phyloP scores from a whole-genome alignment of 768 basidiomycete species.

The Kwoniella botswanensis region DNA sequence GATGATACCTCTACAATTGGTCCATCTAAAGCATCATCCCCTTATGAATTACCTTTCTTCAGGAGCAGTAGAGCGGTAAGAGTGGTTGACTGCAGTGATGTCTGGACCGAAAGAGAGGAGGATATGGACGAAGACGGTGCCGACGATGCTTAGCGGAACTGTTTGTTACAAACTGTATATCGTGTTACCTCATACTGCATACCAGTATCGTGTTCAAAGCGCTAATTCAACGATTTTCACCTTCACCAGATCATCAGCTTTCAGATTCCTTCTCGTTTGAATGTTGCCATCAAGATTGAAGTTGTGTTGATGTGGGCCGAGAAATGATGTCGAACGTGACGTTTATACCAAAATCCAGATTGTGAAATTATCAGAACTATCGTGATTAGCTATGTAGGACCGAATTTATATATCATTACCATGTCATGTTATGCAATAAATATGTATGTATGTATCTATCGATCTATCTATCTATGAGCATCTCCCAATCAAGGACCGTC shows the following conservation, averaged over 20 bases:
- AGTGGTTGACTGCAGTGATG: neutral
- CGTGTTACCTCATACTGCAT: neutral
- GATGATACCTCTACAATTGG: neutral
- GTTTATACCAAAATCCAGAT: too few relatives aligned
- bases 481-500: neutral
- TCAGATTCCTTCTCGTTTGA: too few relatives aligned
- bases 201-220: too few relatives aligned
- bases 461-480: neutral
- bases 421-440: neutral
- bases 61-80: neutral
- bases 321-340: too few relatives aligned
- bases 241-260: too few relatives aligned
- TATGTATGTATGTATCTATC: conserved; percentile 6
- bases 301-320: too few relatives aligned
- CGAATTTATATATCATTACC: neutral
- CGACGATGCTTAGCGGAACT: neutral
- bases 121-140: neutral
- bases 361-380: too few relatives aligned
- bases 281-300: too few relatives aligned
- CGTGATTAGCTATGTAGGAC: neutral
- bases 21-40: too few relatives aligned
- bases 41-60: neutral
- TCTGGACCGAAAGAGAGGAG: neutral
- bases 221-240: too few relatives aligned
- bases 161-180: neutral